Conservation (phyloP, 768 basidiomycete species). For the Suillus bovinus region DNA sequence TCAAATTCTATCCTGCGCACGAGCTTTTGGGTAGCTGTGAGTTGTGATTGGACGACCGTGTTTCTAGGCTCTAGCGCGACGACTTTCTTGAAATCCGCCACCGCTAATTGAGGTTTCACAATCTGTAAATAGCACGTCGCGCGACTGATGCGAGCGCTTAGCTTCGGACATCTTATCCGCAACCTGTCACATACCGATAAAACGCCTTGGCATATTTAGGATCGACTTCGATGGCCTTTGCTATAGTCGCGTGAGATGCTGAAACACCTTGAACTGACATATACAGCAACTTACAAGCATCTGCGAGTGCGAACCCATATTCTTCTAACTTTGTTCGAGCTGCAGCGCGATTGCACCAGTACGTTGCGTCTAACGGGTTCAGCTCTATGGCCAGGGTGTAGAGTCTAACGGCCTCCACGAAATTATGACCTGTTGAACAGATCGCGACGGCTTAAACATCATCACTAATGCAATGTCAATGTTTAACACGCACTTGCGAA, state of each 20-base stretch:
- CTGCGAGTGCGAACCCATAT: constrained; percentile 87
- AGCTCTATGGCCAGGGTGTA: constrained; percentile 85
- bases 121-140: constrained; percentile 91
- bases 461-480: not conserved
- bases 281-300: constrained; percentile 65
- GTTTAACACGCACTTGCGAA: constrained; percentile 58
- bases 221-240: constrained; percentile 84
- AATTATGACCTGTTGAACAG: constrained; percentile 62
- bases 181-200: constrained; percentile 56
- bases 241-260: constrained; percentile 37
- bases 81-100: constrained; percentile 86
- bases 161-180: not conserved
- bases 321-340: constrained; percentile 92
- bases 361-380: constrained; percentile 84
- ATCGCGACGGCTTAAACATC: constrained; percentile 2
- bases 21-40: constrained; percentile 89
- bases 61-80: constrained; percentile 85
- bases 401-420: constrained; percentile 69
- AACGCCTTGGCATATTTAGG: constrained; percentile 89
- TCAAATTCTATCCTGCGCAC: constrained; percentile 90
- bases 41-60: constrained; percentile 72
- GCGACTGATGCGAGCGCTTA: constrained; percentile 49
- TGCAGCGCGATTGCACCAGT: constrained; percentile 95
- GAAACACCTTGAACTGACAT: not conserved
- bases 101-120: constrained; percentile 81